Conservation (phyloP, 805 yeast genomes). For the Saccharomycopsis sp. region DNA sequence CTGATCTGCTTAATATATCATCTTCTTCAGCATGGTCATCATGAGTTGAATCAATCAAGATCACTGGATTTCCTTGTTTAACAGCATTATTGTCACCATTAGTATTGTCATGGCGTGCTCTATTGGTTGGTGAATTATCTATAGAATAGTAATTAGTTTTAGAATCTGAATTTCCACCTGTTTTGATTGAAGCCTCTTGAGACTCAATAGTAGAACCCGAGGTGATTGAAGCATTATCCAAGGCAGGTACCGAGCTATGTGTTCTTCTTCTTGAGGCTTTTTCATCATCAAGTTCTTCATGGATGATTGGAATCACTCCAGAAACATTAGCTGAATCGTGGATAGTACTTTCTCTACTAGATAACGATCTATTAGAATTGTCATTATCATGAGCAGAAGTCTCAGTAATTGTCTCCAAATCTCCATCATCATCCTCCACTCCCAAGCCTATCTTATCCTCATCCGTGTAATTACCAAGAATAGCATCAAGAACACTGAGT, state of each 20-base stretch:
- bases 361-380: neutral
- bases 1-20: neutral
- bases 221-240: neutral
- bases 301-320: neutral
- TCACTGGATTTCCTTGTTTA: neutral
- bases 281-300: neutral
- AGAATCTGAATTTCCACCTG: constrained; percentile 3
- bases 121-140: neutral
- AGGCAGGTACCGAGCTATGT: neutral
- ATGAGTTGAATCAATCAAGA: neutral
- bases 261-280: neutral
- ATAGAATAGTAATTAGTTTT: constrained; percentile 5
- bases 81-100: neutral
- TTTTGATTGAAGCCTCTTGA: constrained; percentile 2
- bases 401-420: neutral
- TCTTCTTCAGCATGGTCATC: neutral
- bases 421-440: neutral
- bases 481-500: constrained; percentile 16
- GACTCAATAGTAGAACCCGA: neutral
- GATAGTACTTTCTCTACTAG: neutral
- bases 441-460: neutral
- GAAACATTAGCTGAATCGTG: neutral
- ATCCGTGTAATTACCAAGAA: constrained; percentile 11
- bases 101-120: neutral
- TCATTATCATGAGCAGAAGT: neutral